phyloP scores from a whole-genome alignment of 768 basidiomycete species.

The Tylopilus plumbeoviolaceoides region DNA sequence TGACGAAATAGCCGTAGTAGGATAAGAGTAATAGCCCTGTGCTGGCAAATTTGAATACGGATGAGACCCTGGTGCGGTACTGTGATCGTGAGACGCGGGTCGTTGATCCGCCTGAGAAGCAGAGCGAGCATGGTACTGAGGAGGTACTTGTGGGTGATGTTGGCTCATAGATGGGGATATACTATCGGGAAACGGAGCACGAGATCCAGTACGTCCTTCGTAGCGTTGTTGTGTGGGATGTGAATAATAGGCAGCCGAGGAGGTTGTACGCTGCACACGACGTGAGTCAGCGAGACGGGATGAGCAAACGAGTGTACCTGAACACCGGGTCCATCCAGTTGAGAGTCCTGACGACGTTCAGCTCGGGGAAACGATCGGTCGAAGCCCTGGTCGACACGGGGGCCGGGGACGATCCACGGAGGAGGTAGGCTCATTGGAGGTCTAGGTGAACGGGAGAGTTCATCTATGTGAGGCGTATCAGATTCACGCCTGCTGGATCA shows the following conservation, averaged over 20 bases:
- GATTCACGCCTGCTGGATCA: not conserved
- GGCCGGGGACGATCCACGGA: slow-evolving; percentile 43
- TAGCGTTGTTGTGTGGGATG: slow-evolving; percentile 23
- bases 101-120: slow-evolving; percentile 28
- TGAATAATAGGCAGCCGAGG: slow-evolving; percentile 19
- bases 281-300: slow-evolving; percentile 2
- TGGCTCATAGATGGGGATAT: slow-evolving; percentile 19
- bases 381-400: slow-evolving; percentile 30
- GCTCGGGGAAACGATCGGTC: slow-evolving; percentile 25
- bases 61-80: slow-evolving; percentile 21
- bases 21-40: slow-evolving; percentile 19
- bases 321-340: slow-evolving; percentile 27
- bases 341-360: slow-evolving; percentile 23
- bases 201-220: slow-evolving; percentile 22
- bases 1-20: slow-evolving; percentile 15
- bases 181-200: slow-evolving; percentile 18
- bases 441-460: slow-evolving; percentile 41
- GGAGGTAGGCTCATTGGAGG: slow-evolving; percentile 36
- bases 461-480: slow-evolving; percentile 33
- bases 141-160: slow-evolving; percentile 21
- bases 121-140: slow-evolving; percentile 24
- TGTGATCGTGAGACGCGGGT: slow-evolving; percentile 28
- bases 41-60: slow-evolving; percentile 21
- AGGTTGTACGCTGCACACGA: slow-evolving; percentile 19
- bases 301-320: slow-evolving; percentile 20